Evolutionary conservation across 2,329 filamentous ascomycete species (phyloP).

Genomic region (Talaromyces verruculosus): DNA sequence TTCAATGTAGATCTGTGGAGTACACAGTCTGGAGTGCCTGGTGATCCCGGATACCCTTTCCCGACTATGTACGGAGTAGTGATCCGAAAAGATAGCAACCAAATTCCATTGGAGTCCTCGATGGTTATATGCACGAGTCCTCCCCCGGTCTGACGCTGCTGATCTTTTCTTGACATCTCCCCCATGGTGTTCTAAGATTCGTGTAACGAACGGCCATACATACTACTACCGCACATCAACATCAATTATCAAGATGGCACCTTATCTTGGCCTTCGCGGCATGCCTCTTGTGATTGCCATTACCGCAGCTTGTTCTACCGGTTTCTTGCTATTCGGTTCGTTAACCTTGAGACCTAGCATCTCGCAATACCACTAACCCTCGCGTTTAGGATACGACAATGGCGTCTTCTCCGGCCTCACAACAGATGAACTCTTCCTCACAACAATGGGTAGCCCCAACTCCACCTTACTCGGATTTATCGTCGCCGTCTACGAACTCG

Average conservation of each 20-base stretch:
- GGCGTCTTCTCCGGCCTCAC: constrained; percentile 23
- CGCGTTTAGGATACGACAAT: constrained; percentile 21
- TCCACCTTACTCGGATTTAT: constrained; percentile 23
- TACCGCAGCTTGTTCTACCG: constrained; percentile 21
- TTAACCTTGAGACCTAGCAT: neutral
- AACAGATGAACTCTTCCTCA: constrained; percentile 22
- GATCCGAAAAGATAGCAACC: too few species aligned
- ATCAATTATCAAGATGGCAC: constrained; percentile 14
- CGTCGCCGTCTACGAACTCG: constrained; percentile 49
- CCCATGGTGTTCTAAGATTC: neutral
- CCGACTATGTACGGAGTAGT: neutral
- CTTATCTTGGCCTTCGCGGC: constrained; percentile 22
- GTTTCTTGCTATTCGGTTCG: constrained; percentile 21
- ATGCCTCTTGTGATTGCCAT: constrained; percentile 23
- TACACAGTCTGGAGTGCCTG: neutral
- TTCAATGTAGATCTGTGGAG: neutral
- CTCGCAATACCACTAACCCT: neutral
- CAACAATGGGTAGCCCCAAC: constrained; percentile 22
- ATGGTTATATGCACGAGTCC: neutral
- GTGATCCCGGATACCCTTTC: neutral
- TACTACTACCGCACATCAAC: neutral
- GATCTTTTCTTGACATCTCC: constrained; percentile 5
- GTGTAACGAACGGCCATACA: neutral
- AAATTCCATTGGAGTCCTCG: neutral
- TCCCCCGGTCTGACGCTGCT: neutral